Base-by-base conservation (phyloP, 768 basidiomycete species). In the Pleurotus citrinopileatus region DNA sequence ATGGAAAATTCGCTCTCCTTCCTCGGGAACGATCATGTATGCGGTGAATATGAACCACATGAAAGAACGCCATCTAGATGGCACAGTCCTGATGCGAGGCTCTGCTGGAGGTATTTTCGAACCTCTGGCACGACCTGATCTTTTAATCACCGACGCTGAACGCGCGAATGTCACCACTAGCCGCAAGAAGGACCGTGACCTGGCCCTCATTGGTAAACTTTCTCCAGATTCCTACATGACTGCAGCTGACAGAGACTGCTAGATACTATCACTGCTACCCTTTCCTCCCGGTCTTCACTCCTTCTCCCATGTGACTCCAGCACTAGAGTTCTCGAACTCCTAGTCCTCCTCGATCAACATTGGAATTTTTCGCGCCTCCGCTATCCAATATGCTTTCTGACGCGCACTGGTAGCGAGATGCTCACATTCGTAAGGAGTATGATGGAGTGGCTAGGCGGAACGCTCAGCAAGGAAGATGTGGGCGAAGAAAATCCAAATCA, bases 371-470 rank as follows among this genome's bases (percentile, higher is more conserved):
- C 90, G 0, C 82, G 84, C 40, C 81, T 89, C 46, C 82, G 82
- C 66, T 90, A 80, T 67, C 97, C 96, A 0, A 91, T 99, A 29
- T 98, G 96, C 67, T 80, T 99, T n/a, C 79, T 98, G 34, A 91
- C 91, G 44, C 81, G 87, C 28, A 95, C 94, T 4, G 94, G 89
- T 2, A 82, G 87, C 57, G 96, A 99, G 69, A 96, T 97, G 88
- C 70, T 97, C 29, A 88, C 90, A 1, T 93, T 94, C 63, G 91
- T 97, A 23, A 75, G 94, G 55, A 95, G 91, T 75, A 89, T 98
- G 90, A 96, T 97, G 83, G 97, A 98, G 66, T 98, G 95, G 94
- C 83, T 99, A 58, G 97, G 97, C 8, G 96, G 97, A 1, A 94
- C 91, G 12, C 86, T 97, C 51, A 91, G 87, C 61, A 93, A 93